These are phyloP conservation scores for Cercospora zeina DNA, from an alignment of 2,329 filamentous ascomycete genomes.

Conservation along the genomic window DNA sequence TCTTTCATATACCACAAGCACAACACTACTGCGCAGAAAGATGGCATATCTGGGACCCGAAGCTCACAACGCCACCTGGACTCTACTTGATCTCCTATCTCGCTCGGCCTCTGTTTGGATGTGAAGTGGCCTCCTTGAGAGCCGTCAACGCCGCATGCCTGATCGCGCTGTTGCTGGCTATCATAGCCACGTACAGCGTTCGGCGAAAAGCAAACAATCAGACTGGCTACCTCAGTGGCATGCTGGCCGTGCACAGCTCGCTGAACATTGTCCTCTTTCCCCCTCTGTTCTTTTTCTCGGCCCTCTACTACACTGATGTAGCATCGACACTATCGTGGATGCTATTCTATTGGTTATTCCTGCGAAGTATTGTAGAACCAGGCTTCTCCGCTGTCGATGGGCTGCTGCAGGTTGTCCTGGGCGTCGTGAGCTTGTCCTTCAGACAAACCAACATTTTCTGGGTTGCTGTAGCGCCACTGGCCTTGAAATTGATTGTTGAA, in stretches of 20 bases:
- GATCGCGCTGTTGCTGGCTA: slow-evolving; percentile 38
- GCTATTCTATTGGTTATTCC: slow-evolving; percentile 60
- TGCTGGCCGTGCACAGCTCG: slow-evolving; percentile 55
- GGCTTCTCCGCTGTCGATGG: slow-evolving; percentile 26
- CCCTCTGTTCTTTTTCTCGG: slow-evolving; percentile 92
- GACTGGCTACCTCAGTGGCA: slow-evolving; percentile 16
- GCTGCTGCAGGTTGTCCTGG: slow-evolving; percentile 52
- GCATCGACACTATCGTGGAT: slow-evolving; percentile 76
- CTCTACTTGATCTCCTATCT: slow-evolving; percentile 55
- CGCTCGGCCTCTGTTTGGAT: slow-evolving; percentile 42
- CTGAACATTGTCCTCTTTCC: slow-evolving; percentile 85
- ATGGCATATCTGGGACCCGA: slow-evolving; percentile 85
- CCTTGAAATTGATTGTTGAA: slow-evolving; percentile 49
- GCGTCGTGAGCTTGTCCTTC: slow-evolving; percentile 69
- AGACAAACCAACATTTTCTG: slow-evolving; percentile 97
- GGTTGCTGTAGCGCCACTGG: slow-evolving; percentile 76
- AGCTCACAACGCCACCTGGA: slow-evolving; percentile 94
- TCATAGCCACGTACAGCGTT: slow-evolving; percentile 34
- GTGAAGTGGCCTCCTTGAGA: slow-evolving; percentile 44
- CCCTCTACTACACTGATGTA: slow-evolving; percentile 91
- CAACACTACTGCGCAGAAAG: slow-evolving; percentile 78
- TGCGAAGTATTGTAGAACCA: slow-evolving; percentile 40
- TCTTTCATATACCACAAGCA: slow-evolving; percentile 88
- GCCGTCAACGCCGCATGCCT: slow-evolving; percentile 44
- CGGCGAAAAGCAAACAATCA: slow-evolving; percentile 27